Percentiles rank a stretch among this genome's conserved stretches.
These are phyloP conservation scores for Xylariomycetidae sp. DNA, from an alignment of 2,329 filamentous ascomycete species.

Conservation along the genomic window DNA sequence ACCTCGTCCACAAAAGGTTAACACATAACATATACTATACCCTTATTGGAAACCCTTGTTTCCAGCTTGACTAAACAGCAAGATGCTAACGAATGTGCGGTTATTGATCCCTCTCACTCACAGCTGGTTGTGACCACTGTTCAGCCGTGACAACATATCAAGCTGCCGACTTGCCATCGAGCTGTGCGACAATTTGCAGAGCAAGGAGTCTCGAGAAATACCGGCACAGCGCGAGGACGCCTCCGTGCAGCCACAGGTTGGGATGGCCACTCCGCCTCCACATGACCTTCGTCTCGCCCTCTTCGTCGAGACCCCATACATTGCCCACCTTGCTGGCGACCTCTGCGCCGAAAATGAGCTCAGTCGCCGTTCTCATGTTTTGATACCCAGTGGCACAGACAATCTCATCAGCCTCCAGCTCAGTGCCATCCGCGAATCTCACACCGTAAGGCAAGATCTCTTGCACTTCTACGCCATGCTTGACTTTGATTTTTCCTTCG, in stretches of 20 bases:
- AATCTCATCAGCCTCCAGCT: constrained; percentile 50
- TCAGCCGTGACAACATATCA: too few species aligned
- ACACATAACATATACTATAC: too few species aligned
- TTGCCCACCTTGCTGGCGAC: constrained; percentile 54
- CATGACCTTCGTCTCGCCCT: constrained; percentile 51
- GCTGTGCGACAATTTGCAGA: constrained; percentile 45
- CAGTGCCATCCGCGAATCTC: constrained; percentile 42
- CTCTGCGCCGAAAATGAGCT: constrained; percentile 57
- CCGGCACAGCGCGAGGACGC: constrained; percentile 58
- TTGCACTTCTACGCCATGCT: constrained; percentile 44
- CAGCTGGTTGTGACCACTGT: too few species aligned
- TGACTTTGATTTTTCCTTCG: constrained; percentile 52
- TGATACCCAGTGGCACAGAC: constrained; percentile 55
- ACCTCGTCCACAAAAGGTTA: too few species aligned
- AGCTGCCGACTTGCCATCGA: constrained; percentile 24
- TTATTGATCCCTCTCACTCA: too few species aligned
- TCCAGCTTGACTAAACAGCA: too few species aligned
- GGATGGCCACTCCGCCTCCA: constrained; percentile 59
- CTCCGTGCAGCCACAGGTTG: constrained; percentile 63
- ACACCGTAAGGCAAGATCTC: constrained; percentile 38
- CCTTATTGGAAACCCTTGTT: too few species aligned
- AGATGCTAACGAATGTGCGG: too few species aligned
- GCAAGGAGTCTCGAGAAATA: constrained; percentile 54
- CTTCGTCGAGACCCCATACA: constrained; percentile 57
- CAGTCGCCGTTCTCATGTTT: constrained; percentile 62